A percentile compares a stretch with the other conserved stretches of the same genome.
These are phyloP conservation scores for Colletotrichum spaethianum DNA, from an alignment of 2,329 filamentous ascomycete genomes.

Conservation along the genomic window DNA sequence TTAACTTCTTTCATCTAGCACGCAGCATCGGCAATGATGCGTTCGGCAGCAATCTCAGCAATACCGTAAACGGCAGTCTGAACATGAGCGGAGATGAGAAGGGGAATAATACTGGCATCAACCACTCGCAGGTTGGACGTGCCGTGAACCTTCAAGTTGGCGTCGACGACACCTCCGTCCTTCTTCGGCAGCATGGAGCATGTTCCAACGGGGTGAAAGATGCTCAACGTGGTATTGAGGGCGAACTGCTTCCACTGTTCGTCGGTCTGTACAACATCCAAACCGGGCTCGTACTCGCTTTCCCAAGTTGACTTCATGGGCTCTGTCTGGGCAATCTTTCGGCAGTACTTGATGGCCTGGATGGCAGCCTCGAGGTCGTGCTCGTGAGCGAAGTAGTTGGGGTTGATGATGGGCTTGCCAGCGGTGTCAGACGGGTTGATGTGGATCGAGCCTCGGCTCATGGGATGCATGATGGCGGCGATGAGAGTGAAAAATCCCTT, in stretches of 20 bases:
- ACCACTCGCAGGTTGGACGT: slow-evolving; percentile 62
- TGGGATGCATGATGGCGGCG: slow-evolving; percentile 49
- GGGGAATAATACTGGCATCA: slow-evolving; percentile 65
- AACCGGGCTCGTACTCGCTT: slow-evolving; percentile 53
- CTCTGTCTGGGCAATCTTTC: slow-evolving; percentile 49
- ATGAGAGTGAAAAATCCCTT: slow-evolving; percentile 49
- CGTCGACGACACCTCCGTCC: slow-evolving; percentile 62
- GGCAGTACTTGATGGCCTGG: slow-evolving; percentile 50
- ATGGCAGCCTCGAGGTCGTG: slow-evolving; percentile 48
- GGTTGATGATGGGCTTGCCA: slow-evolving; percentile 52
- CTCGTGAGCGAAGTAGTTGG: slow-evolving; percentile 47
- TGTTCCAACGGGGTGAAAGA: slow-evolving; percentile 61
- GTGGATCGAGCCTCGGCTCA: slow-evolving; percentile 51
- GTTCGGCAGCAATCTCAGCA: slow-evolving; percentile 60
- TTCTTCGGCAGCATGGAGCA: slow-evolving; percentile 61
- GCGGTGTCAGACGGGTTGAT: slow-evolving; percentile 52
- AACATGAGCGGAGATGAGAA: slow-evolving; percentile 62
- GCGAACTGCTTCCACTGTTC: slow-evolving; percentile 43
- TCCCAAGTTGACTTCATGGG: slow-evolving; percentile 51
- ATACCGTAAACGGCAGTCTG: slow-evolving; percentile 68
- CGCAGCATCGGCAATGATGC: slow-evolving; percentile 43
- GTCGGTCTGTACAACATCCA: slow-evolving; percentile 42
- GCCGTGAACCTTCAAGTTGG: slow-evolving; percentile 61
- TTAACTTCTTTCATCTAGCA: neutral
- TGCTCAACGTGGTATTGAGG: slow-evolving; percentile 41